A percentile compares a stretch with the other conserved stretches of the same genome.
These are phyloP conservation scores for Cardamine resedifolia DNA, from an alignment of 345 rosid genomes.

Conservation along the genomic window DNA sequence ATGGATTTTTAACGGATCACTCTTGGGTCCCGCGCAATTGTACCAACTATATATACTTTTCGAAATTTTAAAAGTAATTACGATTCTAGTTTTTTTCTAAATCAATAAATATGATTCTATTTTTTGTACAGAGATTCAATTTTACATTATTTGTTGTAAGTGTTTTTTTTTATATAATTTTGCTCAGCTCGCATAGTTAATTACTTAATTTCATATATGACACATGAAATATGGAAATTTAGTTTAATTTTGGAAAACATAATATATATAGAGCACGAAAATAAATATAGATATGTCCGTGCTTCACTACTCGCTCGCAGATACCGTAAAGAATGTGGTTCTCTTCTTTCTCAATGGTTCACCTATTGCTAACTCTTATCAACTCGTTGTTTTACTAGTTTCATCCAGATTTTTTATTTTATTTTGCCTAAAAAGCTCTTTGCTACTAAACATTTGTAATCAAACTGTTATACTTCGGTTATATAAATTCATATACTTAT, in stretches of 20 bases:
- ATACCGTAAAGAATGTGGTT: no score
- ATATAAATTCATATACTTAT: no score
- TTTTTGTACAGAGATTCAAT: neutral
- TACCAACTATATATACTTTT: slow-evolving; percentile 19
- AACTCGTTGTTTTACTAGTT: no score
- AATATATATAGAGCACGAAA: neutral
- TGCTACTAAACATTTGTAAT: no score
- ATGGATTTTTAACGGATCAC: slow-evolving; percentile 25
- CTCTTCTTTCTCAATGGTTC: no score
- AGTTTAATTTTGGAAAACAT: neutral
- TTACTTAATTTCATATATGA: neutral
- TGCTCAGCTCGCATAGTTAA: neutral
- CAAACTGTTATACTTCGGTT: no score
- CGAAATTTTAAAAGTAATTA: neutral
- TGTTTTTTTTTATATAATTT: neutral
- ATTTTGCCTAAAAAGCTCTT: no score
- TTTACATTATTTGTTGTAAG: neutral
- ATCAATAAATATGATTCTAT: neutral
- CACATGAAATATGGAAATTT: neutral
- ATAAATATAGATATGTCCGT: no score
- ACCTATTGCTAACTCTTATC: no score
- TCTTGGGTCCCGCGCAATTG: slow-evolving; percentile 16
- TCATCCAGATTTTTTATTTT: no score
- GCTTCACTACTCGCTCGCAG: no score
- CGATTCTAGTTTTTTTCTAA: neutral